Percentiles rank a stretch among this genome's conserved stretches.
These are phyloP conservation scores for Cucumis cinereus DNA, from an alignment of 306 rosid species.

Conservation along the genomic window DNA sequence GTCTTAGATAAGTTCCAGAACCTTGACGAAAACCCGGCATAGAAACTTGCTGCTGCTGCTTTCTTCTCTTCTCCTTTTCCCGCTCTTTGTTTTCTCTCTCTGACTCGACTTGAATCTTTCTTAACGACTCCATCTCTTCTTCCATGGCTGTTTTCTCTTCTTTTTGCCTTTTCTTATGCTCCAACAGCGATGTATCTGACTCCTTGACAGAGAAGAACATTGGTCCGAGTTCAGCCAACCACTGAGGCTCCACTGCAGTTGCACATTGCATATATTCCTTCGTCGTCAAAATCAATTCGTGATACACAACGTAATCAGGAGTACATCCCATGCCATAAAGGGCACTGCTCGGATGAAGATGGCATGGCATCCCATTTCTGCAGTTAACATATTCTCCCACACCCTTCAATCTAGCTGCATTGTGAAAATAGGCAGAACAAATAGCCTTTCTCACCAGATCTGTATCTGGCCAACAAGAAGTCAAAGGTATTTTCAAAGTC, in stretches of 20 bases:
- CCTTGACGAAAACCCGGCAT: constrained; percentile 69
- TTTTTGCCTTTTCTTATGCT: constrained; percentile 85
- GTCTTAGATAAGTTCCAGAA: constrained; percentile 72
- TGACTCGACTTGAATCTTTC: constrained; percentile 59
- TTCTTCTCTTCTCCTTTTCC: constrained; percentile 50
- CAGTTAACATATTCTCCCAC: constrained; percentile 90
- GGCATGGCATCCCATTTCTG: constrained; percentile 87
- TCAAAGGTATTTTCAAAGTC: constrained; percentile 65
- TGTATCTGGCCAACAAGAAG: constrained; percentile 69
- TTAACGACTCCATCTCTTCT: constrained; percentile 89
- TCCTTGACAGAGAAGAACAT: constrained; percentile 97
- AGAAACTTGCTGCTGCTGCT: constrained; percentile 64
- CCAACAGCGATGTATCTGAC: constrained; percentile 79
- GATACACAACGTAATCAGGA: constrained; percentile 84
- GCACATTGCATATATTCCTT: constrained; percentile 99
- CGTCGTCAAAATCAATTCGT: constrained; percentile 63
- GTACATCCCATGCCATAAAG: constrained; percentile 96
- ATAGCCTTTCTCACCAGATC: constrained; percentile 84
- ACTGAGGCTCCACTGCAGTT: constrained; percentile 91
- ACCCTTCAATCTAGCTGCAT: constrained; percentile 83
- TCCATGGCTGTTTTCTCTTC: constrained; percentile 92
- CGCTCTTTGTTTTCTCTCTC: constrained; percentile 42
- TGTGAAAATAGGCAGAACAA: constrained; percentile 92
- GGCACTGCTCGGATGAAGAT: constrained; percentile 96
- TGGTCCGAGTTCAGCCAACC: constrained; percentile 95